Evolutionary conservation across 192 early-diverging fungal species (phyloP).

Genomic region (Entomortierella chlamydospora): DNA sequence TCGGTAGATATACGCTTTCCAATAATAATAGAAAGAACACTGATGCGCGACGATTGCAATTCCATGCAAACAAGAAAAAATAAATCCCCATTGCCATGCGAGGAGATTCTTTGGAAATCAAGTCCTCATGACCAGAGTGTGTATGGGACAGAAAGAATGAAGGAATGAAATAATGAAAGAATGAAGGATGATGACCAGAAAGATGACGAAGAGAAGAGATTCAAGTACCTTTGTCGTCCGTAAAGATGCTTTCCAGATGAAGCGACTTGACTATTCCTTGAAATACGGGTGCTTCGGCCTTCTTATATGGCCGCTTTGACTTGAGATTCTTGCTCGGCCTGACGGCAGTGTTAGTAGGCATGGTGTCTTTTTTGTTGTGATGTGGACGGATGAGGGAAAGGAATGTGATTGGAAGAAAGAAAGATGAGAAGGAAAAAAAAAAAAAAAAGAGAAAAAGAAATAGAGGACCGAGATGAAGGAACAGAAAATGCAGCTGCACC

Average conservation of each 20-base stretch:
- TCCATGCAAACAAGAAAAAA: too few relatives aligned
- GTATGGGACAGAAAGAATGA: not conserved
- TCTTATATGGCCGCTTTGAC: conserved; percentile 33
- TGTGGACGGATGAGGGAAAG: not conserved
- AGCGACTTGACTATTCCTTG: conserved; percentile 31
- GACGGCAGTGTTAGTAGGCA: conserved; percentile 14
- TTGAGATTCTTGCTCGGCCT: conserved; percentile 26
- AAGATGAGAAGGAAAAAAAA: conserved; percentile 1
- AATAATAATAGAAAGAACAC: too few relatives aligned
- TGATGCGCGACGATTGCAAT: too few relatives aligned
- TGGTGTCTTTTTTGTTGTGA: not conserved
- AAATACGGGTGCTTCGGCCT: conserved; percentile 37
- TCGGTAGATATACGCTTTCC: too few relatives aligned
- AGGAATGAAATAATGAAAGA: not conserved
- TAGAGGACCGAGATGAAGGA: not conserved
- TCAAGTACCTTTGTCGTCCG: conserved; percentile 36
- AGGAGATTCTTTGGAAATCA: too few relatives aligned
- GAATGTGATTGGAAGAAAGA: not conserved
- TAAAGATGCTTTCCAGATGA: conserved; percentile 19
- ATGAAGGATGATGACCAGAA: not conserved
- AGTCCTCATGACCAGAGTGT: too few relatives aligned
- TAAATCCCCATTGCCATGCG: too few relatives aligned
- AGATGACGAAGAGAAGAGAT: not conserved
- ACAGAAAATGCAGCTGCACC: too few relatives aligned
- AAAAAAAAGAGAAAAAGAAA: conserved; percentile 13